Percentiles rank a stretch among this genome's conserved stretches.
phyloP scores from a whole-genome alignment of 192 early-diverging fungal genomes.

The Cetraspora pellucida region DNA sequence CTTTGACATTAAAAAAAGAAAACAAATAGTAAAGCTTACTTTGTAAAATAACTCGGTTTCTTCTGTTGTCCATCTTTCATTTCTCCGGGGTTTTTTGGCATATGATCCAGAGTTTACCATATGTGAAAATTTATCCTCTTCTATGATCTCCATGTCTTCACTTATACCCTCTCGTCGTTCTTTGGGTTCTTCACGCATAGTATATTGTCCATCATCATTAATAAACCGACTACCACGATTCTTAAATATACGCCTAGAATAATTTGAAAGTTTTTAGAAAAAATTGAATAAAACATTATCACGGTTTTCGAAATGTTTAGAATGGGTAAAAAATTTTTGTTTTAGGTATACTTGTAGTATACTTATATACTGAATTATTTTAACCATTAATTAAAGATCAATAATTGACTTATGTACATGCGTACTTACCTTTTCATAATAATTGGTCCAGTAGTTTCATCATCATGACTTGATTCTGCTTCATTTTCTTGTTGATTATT shows the following conservation, averaged over 20 bases:
- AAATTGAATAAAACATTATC: neutral
- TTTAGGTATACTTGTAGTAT: neutral
- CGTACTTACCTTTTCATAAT: slow-evolving; percentile 21
- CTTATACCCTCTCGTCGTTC: neutral
- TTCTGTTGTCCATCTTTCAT: slow-evolving; percentile 42
- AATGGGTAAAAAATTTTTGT: too few species aligned
- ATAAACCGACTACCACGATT: slow-evolving; percentile 10
- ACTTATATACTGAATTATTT: neutral
- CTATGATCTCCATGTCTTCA: slow-evolving; percentile 41
- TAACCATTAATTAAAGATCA: too few species aligned
- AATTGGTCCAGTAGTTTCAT: neutral
- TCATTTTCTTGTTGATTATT: neutral
- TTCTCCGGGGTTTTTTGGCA: slow-evolving; percentile 23
- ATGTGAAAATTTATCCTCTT: slow-evolving; percentile 41
- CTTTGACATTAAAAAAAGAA: neutral
- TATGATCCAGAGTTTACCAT: slow-evolving; percentile 41
- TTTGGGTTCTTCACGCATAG: neutral
- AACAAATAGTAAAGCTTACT: slow-evolving; percentile 6
- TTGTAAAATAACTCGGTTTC: slow-evolving; percentile 48
- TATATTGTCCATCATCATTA: slow-evolving; percentile 14
- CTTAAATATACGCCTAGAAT: slow-evolving; percentile 1
- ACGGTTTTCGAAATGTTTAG: too few species aligned
- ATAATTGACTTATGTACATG: too few species aligned
- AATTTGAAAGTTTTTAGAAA: too few species aligned
- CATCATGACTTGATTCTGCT: neutral